Conservation (phyloP, 352 stramenopile species). For the Phytophthora litchii region DNA sequence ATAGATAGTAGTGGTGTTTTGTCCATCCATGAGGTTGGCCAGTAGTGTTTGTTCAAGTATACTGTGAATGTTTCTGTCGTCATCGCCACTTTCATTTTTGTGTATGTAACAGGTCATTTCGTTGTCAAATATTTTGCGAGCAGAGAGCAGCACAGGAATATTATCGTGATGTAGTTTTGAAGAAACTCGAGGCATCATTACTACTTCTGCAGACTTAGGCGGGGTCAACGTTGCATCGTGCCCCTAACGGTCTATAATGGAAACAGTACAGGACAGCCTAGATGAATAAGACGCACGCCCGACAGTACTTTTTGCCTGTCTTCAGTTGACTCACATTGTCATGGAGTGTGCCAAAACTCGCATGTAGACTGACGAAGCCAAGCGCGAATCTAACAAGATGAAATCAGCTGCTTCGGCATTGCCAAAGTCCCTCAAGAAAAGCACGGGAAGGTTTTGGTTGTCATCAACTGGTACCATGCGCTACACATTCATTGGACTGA, state of each 20-base stretch:
- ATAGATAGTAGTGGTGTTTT: neutral
- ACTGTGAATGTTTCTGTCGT: neutral
- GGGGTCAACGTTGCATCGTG: neutral
- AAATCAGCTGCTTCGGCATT: neutral
- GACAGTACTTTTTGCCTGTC: slow-evolving; percentile 4
- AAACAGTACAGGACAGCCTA: slow-evolving; percentile 15
- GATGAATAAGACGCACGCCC: slow-evolving; percentile 12
- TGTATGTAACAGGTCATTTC: no score
- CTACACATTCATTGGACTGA: slow-evolving; percentile 1
- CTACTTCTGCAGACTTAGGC: slow-evolving; percentile 13
- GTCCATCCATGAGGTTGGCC: neutral
- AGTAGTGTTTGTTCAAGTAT: slow-evolving; percentile 1
- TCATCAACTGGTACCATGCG: neutral
- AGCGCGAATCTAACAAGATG: neutral
- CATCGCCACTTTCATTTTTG: neutral
- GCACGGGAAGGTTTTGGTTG: neutral
- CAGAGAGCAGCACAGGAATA: neutral
- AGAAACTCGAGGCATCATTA: neutral
- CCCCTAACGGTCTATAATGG: slow-evolving; percentile 2
- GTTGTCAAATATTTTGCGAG: neutral
- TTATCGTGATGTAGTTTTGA: no score
- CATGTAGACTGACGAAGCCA: neutral
- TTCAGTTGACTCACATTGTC: neutral
- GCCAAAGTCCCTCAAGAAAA: slow-evolving; percentile 19
- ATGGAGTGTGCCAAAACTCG: slow-evolving; percentile 1